phyloP scores from a whole-genome alignment of 2,329 filamentous ascomycete genomes.

The Fusarium anthophilum region DNA sequence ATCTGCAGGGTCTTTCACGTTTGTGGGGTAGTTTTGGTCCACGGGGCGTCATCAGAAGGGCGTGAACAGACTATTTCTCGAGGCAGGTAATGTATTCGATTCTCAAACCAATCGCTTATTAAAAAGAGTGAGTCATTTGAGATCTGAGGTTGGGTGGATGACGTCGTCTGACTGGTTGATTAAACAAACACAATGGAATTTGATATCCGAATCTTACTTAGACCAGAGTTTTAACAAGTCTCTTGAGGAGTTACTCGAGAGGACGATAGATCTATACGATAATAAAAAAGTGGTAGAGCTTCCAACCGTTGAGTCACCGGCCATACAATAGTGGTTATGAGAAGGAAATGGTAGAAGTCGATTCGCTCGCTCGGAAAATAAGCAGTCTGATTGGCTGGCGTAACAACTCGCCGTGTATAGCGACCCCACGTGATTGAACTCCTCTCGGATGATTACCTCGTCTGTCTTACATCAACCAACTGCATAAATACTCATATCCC shows the following conservation, averaged over 20 bases:
- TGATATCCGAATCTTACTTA: neutral
- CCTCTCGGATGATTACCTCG: neutral
- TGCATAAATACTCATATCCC: neutral
- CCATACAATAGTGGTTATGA: no score
- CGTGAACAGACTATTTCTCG: no score
- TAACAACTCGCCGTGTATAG: no score
- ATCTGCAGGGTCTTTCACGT: neutral
- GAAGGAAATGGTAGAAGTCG: neutral
- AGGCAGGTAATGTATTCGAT: neutral
- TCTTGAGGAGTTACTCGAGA: rapidly evolving
- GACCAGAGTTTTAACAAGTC: no score
- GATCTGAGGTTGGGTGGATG: neutral
- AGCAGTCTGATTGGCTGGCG: neutral
- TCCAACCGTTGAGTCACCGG: neutral
- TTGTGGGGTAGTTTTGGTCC: neutral
- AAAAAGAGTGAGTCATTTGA: neutral
- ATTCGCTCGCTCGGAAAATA: constrained; percentile 13
- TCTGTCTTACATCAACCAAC: constrained; percentile 1
- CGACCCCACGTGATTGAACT: neutral
- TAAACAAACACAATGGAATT: neutral
- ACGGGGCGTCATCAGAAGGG: neutral
- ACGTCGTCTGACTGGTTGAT: neutral
- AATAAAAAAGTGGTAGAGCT: no score
- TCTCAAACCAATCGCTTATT: neutral
- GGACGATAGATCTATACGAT: rapidly evolving